phyloP scores from a whole-genome alignment of 2,329 filamentous ascomycete species.

The Calonectria pseudoturangicola region DNA sequence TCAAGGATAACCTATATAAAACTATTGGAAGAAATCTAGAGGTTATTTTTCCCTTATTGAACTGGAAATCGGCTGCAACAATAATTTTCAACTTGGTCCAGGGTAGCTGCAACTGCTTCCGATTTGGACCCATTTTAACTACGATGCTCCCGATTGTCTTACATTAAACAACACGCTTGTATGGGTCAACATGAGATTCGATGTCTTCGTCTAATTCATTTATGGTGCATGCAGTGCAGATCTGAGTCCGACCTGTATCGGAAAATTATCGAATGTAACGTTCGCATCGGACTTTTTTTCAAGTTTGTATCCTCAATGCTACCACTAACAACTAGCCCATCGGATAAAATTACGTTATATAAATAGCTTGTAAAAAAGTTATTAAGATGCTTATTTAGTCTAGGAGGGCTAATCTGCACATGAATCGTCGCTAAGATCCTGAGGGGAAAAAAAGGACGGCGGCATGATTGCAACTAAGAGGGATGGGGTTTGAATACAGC shows the following conservation, averaged over 20 bases:
- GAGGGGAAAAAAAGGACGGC: background rate
- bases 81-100: background rate
- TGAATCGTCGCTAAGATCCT: background rate
- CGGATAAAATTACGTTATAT: background rate
- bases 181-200: background rate
- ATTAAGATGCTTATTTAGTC: constrained; percentile 2
- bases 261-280: background rate
- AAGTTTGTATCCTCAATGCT: background rate
- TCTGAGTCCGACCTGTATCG: background rate
- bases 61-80: too few species aligned
- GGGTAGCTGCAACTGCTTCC: background rate
- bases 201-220: background rate
- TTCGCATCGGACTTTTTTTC: background rate
- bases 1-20: too few species aligned
- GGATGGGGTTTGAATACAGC: background rate
- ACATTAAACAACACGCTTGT: constrained; percentile 6
- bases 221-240: background rate
- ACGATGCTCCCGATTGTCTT: background rate
- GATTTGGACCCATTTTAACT: background rate
- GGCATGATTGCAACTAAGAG: background rate
- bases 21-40: too few species aligned
- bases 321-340: background rate
- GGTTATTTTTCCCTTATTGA: too few species aligned
- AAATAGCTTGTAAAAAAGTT: background rate
- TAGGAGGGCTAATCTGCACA: background rate